Conservation (phyloP, 2,329 filamentous ascomycete genomes). For the Pseudofabraea citricarpa region DNA sequence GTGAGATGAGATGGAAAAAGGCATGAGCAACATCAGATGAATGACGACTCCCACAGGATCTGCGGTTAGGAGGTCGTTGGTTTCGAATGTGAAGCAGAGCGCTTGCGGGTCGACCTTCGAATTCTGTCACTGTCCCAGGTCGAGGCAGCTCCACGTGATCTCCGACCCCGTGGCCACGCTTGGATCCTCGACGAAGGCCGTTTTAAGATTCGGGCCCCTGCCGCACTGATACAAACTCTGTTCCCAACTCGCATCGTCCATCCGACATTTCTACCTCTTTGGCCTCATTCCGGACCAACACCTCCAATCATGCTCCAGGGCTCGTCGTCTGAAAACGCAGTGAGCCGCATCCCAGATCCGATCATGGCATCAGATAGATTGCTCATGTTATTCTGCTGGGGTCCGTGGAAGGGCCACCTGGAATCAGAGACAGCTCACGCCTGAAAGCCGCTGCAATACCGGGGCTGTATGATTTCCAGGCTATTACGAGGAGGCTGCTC, state of each 20-base stretch:
- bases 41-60: background rate
- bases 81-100: slow-evolving; percentile 2
- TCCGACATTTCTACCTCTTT: background rate
- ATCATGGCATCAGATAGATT: background rate
- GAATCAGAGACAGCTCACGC: background rate
- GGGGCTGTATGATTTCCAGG: background rate
- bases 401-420: background rate
- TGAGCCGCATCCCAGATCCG: background rate
- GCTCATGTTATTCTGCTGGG: background rate
- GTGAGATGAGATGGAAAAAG: slow-evolving; percentile 1
- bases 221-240: background rate
- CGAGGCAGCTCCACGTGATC: background rate
- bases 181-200: background rate
- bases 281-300: too few species aligned
- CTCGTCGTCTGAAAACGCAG: background rate
- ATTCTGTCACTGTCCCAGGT: background rate
- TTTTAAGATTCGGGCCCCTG: background rate
- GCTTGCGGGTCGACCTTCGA: background rate
- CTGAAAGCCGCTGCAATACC: too few species aligned
- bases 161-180: background rate
- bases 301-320: background rate
- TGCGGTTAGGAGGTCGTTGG: background rate
- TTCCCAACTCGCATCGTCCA: background rate
- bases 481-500: background rate
- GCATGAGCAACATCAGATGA: background rate